Conservation (phyloP, 495 filamentous ascomycete species). For the Apodospora peruviana region DNA sequence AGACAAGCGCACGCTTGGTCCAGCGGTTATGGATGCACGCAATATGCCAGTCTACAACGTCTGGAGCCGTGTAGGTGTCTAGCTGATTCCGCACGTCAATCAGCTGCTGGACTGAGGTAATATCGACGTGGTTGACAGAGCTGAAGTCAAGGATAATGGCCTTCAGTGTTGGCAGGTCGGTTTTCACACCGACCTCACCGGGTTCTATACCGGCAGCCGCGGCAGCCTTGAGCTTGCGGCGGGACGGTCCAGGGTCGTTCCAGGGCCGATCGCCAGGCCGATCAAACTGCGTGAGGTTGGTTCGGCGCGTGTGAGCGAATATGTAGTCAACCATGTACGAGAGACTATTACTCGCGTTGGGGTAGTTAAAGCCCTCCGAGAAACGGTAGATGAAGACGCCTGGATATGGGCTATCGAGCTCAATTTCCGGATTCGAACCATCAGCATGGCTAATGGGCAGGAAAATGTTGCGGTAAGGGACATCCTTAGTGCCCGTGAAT, state of each 20-base stretch:
- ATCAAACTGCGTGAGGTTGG: conserved; percentile 57
- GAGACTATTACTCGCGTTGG: conserved; percentile 87
- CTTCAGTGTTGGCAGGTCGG: conserved; percentile 68
- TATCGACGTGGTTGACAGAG: conserved; percentile 93
- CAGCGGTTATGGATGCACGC: conserved; percentile 93
- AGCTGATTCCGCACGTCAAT: conserved; percentile 98
- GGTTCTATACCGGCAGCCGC: conserved; percentile 26
- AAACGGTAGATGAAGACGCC: conserved; percentile 98
- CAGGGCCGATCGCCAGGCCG: conserved; percentile 83
- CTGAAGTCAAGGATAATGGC: conserved; percentile 94
- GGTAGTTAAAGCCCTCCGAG: conserved; percentile 94
- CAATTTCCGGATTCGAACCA: conserved; percentile 83
- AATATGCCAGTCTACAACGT: conserved; percentile 92
- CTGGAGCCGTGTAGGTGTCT: conserved; percentile 77
- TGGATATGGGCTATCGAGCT: conserved; percentile 75
- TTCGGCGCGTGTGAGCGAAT: conserved; percentile 71
- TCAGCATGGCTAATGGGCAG: conserved; percentile 84
- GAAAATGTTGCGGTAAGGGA: conserved; percentile 65
- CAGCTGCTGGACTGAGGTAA: conserved; percentile 88
- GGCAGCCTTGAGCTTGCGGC: conserved; percentile 25
- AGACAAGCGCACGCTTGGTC: conserved; percentile 92
- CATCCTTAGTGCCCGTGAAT: conserved; percentile 32
- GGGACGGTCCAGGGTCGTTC: conserved; percentile 83
- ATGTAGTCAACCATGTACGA: conserved; percentile 72
- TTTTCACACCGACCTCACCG: conserved; percentile 38